Conservation (phyloP, 2,329 filamentous ascomycete genomes). For the Chalara sp. region DNA sequence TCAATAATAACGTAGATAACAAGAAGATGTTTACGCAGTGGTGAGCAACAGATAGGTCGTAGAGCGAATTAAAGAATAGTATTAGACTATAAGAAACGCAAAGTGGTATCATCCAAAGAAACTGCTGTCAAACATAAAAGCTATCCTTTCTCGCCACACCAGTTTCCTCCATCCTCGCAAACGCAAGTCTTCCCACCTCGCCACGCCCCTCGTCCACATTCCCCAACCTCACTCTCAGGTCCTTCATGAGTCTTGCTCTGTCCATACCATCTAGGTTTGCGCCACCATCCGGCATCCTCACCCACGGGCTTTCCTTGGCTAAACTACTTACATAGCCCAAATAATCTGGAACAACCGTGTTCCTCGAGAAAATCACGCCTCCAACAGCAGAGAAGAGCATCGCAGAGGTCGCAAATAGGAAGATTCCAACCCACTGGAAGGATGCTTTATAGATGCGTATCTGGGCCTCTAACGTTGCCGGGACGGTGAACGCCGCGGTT, state of each 20-base stretch:
- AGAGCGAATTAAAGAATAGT: too few relatives aligned
- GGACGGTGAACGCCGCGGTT: conserved; percentile 17
- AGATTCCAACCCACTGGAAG: conserved; percentile 15
- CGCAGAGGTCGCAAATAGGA: conserved; percentile 12
- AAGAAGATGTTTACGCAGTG: too few relatives aligned
- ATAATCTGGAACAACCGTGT: conserved; percentile 16
- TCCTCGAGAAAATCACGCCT: conserved; percentile 12
- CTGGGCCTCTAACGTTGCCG: conserved; percentile 6
- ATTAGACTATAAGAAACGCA: too few relatives aligned
- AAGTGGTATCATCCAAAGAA: not conserved
- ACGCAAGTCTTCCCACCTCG: conserved; percentile 12
- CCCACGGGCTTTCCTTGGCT: conserved; percentile 18
- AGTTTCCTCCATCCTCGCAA: conserved; percentile 19
- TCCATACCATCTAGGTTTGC: conserved; percentile 21
- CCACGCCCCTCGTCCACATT: conserved; percentile 6
- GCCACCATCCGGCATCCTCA: conserved; percentile 18
- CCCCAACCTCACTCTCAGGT: conserved; percentile 17
- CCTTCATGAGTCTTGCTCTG: conserved; percentile 17
- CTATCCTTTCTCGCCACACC: conserved; percentile 10
- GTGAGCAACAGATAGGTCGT: too few relatives aligned
- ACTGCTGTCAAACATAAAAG: conserved; percentile 11
- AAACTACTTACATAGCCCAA: conserved; percentile 16
- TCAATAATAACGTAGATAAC: too few relatives aligned
- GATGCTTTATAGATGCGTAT: conserved; percentile 12
- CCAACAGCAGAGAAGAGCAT: conserved; percentile 15